Conservation (phyloP, 2,329 filamentous ascomycete genomes). For the Aspergillus tanneri region DNA sequence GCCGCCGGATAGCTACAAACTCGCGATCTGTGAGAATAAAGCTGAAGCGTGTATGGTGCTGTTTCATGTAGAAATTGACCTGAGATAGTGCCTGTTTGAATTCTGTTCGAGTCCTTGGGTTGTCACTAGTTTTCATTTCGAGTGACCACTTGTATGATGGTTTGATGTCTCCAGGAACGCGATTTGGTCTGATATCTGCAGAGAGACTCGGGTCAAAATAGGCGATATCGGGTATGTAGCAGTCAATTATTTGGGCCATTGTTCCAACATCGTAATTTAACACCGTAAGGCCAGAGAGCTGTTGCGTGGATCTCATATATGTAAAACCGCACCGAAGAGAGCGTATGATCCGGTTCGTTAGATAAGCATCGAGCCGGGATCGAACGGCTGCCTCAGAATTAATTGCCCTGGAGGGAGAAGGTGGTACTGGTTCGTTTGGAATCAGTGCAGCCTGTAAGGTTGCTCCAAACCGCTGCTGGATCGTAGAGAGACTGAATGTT, state of each 20-base stretch:
- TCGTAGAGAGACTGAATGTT: background rate
- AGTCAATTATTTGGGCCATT: background rate
- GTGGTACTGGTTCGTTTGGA: background rate
- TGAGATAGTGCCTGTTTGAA: conserved; percentile 13
- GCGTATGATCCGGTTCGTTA: background rate
- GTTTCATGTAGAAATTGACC: conserved; percentile 19
- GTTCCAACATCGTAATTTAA: conserved; percentile 3
- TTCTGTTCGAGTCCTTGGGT: background rate
- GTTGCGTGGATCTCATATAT: background rate
- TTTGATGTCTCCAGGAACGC: conserved; percentile 3
- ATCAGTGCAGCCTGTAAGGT: background rate
- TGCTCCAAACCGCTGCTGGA: background rate
- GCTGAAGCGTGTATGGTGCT: conserved; percentile 13
- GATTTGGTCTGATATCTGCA: background rate
- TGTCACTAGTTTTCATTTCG: background rate
- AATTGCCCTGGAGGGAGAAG: background rate
- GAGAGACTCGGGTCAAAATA: conserved; percentile 1
- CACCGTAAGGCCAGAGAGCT: background rate
- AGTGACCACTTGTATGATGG: conserved; percentile 7
- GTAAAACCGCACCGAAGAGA: conserved; percentile 8
- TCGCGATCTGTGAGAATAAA: conserved; percentile 18
- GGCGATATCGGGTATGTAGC: conserved; percentile 1
- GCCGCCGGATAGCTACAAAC: conserved; percentile 19
- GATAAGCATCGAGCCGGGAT: background rate
- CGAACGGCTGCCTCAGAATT: background rate